These are phyloP conservation scores for Limtongia smithiae DNA, from an alignment of 805 yeast genomes.

Conservation along the genomic window DNA sequence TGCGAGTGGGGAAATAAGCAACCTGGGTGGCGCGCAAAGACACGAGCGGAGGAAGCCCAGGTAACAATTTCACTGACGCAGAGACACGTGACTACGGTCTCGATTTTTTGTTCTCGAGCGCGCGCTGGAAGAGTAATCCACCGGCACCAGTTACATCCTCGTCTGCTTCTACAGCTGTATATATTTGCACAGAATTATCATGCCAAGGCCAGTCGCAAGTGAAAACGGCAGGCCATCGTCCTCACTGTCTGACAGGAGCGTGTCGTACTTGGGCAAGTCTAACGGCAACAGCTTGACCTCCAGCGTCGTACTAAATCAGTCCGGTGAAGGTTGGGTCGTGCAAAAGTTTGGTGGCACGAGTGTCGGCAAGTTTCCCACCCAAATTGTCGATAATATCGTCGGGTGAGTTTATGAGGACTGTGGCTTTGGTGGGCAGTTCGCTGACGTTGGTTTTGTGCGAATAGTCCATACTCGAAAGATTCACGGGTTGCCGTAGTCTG, in stretches of 20 bases:
- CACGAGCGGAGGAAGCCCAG: too few relatives aligned
- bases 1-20: not conserved
- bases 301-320: conserved; percentile 10
- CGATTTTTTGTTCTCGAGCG: too few relatives aligned
- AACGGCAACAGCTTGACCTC: conserved; percentile 5
- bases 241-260: not conserved
- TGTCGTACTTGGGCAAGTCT: not conserved
- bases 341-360: conserved; percentile 98
- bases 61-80: too few relatives aligned
- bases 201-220: conserved; percentile 1
- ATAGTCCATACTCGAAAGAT: conserved; percentile 51
- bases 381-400: conserved; percentile 81
- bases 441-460: not conserved
- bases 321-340: conserved; percentile 53
- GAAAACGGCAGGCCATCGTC: conserved; percentile 5
- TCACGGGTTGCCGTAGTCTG: conserved; percentile 88
- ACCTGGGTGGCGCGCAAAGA: not conserved
- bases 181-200: too few relatives aligned
- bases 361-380: conserved; percentile 88
- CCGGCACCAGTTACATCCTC: too few relatives aligned
- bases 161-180: too few relatives aligned
- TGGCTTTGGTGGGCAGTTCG: not conserved
- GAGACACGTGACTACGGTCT: too few relatives aligned
- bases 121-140: too few relatives aligned
- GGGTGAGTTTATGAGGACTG: conserved; percentile 17